Base-by-base conservation (phyloP, 2,329 filamentous ascomycete species). In the Teratosphaeria destructans region DNA sequence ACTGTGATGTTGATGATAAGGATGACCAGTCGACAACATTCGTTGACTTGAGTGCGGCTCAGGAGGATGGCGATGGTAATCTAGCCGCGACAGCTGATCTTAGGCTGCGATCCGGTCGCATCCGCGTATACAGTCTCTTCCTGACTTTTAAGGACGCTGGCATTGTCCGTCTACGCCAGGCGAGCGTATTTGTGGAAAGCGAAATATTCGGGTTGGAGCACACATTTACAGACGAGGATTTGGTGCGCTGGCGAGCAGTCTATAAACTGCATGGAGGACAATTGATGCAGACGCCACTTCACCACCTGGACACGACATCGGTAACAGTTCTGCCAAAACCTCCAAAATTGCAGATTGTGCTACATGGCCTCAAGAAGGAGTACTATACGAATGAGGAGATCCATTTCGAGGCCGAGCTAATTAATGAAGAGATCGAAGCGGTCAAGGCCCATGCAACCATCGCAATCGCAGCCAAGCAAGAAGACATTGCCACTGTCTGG, bases 331-430 rank as follows among this genome's bases (percentile, higher is more conserved):
- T 91, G 58, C 93, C 94, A 1, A 89, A 95, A 64, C 94, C 93
- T 32, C 94, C 94, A 0, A 97, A 96, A 74, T 85, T 99, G 77
- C 85, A 90, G 66, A 83, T 99, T 54, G 81, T 77, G 29, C 76
- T 90, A 10, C 77, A 82, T 2, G 81, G 84, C 49, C 74, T 86
- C 7, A 78, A 81, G 59, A 80, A 84, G 12, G 86, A 91, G 58
- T 95, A 93, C 72, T 97, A 96, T 70, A 89, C 88, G 1, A 88
- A 95, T 67, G 94, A 99, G 75, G 73, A 77, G 0, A 82, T 96
- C 32, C 77, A 77, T 6, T 72, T 97, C 26, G 76, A 81, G 0
- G 78, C 97, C 47, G 82, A 87, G 52, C 76, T 96, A 3, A 69
- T 85, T 59, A 99, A 99, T 66, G 85, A 85, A 55, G 94, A 99